phyloP scores from a whole-genome alignment of 1,284 basidiomycete genomes.

The Apiotrichum brassicae region DNA sequence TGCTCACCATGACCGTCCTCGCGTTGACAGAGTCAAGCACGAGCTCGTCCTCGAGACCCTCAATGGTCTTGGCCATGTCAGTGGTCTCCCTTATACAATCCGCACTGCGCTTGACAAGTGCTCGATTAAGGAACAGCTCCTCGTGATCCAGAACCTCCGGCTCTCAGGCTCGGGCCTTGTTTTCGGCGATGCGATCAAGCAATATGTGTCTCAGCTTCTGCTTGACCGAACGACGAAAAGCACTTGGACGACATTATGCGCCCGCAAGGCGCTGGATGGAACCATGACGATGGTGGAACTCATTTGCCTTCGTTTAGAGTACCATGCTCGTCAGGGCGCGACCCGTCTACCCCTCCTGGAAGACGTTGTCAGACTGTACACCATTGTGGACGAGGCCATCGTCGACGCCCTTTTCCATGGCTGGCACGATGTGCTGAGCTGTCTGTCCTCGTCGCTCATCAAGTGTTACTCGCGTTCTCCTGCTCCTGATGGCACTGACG shows the following conservation, averaged over 20 bases:
- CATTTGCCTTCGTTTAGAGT: conserved; percentile 1
- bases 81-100: conserved; percentile 2
- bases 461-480: conserved; percentile 1
- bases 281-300: conserved; percentile 3
- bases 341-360: background rate
- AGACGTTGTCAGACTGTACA: conserved; percentile 3
- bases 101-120: conserved; percentile 4
- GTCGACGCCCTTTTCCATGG: conserved; percentile 11
- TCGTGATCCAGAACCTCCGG: conserved; percentile 2
- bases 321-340: conserved; percentile 3
- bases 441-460: background rate
- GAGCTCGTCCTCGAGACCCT: conserved; percentile 7
- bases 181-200: background rate
- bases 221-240: conserved; percentile 2
- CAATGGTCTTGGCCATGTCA: background rate
- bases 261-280: conserved; percentile 6
- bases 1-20: conserved; percentile 1
- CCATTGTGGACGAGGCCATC: conserved; percentile 4
- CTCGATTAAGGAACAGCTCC: conserved; percentile 1
- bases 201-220: background rate
- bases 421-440: conserved; percentile 1
- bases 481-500: background rate
- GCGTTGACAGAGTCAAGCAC: conserved; percentile 3
- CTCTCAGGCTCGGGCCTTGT: background rate
- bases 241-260: conserved; percentile 2